These are phyloP conservation scores for Byssothecium circinans DNA, from an alignment of 2,329 filamentous ascomycete genomes.

Conservation along the genomic window DNA sequence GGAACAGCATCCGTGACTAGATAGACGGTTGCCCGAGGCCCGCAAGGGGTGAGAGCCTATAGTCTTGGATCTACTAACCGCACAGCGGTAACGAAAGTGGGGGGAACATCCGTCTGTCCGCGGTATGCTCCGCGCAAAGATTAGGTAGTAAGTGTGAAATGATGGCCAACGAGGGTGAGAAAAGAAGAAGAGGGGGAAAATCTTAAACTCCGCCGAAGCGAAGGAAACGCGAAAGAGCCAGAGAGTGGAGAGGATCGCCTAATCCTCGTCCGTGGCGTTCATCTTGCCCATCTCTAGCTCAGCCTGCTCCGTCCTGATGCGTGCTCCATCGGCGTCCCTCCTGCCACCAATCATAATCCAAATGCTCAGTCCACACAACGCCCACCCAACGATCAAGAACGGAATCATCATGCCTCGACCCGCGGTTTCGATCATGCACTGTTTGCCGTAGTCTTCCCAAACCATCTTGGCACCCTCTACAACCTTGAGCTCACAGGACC, in stretches of 20 bases:
- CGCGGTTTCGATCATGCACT: slow-evolving; percentile 34
- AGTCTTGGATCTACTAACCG: not conserved
- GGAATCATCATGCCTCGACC: slow-evolving; percentile 34
- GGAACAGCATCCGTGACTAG: not conserved
- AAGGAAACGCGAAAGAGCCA: not conserved
- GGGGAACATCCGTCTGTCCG: slow-evolving; percentile 3
- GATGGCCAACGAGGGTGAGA: not conserved
- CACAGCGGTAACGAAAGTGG: slow-evolving; percentile 9
- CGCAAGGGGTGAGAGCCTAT: slow-evolving; percentile 10
- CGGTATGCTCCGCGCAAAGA: not conserved
- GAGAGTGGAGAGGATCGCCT: not conserved
- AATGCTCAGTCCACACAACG: slow-evolving; percentile 22
- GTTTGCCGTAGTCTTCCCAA: slow-evolving; percentile 28
- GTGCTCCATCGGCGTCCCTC: slow-evolving; percentile 21
- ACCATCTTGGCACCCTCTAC: slow-evolving; percentile 27
- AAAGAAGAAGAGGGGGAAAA: not conserved
- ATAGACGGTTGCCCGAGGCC: slow-evolving; percentile 5
- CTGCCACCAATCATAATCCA: slow-evolving; percentile 24
- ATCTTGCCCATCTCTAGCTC: slow-evolving; percentile 35
- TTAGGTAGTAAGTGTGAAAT: not conserved
- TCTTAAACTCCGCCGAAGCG: not conserved
- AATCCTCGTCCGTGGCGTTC: slow-evolving; percentile 12
- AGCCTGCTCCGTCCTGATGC: slow-evolving; percentile 31
- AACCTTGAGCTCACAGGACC: slow-evolving; percentile 35
- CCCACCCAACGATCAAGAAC: slow-evolving; percentile 26